Evolutionary conservation across 352 stramenopile species (phyloP).

Genomic region (Phytophthora europaea): DNA sequence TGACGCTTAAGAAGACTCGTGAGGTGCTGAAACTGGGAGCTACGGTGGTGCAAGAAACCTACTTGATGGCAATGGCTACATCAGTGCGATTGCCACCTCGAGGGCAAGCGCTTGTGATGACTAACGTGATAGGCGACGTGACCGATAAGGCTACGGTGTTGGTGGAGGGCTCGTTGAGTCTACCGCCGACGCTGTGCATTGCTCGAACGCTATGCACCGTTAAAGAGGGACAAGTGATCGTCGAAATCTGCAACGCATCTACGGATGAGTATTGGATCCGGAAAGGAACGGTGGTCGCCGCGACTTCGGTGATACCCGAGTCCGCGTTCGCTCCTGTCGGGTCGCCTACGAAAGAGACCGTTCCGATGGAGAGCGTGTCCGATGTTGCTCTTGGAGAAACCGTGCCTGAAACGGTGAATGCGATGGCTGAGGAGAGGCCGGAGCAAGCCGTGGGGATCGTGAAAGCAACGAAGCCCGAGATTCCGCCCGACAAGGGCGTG

Average conservation of each 20-base stretch:
- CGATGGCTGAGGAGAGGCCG: background rate
- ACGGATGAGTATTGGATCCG: background rate
- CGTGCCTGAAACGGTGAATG: too few species aligned
- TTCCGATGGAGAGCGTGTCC: too few species aligned
- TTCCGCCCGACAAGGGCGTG: background rate
- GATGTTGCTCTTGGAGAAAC: too few species aligned
- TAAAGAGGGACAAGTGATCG: background rate
- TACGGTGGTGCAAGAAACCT: background rate
- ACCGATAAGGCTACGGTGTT: background rate
- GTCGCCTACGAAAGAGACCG: too few species aligned
- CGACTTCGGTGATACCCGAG: background rate
- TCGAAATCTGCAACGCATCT: background rate
- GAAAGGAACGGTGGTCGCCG: background rate
- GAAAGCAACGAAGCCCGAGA: background rate
- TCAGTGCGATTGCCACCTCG: background rate
- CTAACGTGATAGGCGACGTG: background rate
- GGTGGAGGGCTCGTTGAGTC: background rate
- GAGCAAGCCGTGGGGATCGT: background rate
- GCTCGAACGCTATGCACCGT: slow-evolving; percentile 2
- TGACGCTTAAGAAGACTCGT: background rate
- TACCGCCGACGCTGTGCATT: background rate
- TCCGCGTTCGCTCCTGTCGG: background rate
- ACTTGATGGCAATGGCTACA: background rate
- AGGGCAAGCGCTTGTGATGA: background rate
- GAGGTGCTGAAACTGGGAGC: background rate